These are phyloP conservation scores for Saturnispora mendoncae DNA, from an alignment of 805 yeast species.

Conservation along the genomic window DNA sequence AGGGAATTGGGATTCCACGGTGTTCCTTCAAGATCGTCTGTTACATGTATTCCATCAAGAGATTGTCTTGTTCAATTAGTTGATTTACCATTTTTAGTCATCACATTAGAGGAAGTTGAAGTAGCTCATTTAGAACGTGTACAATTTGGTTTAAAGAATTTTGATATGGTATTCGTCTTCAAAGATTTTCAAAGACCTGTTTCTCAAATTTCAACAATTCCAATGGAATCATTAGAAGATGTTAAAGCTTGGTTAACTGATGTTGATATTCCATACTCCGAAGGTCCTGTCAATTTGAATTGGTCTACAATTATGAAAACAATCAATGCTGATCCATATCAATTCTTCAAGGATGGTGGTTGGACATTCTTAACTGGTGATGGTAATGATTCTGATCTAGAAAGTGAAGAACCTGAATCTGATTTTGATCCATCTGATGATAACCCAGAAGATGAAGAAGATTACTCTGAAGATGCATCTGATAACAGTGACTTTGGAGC, in stretches of 20 bases:
- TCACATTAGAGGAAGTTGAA: constrained; percentile 86
- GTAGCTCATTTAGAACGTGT: constrained; percentile 94
- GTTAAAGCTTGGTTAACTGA: constrained; percentile 97
- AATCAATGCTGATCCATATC: constrained; percentile 83
- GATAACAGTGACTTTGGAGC: constrained; percentile 19
- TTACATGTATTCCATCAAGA: constrained; percentile 91
- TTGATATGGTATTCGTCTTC: constrained; percentile 92
- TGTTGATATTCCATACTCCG: constrained; percentile 90
- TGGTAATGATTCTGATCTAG: constrained; percentile 67
- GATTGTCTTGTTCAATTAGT: constrained; percentile 91
- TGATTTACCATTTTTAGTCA: constrained; percentile 91
- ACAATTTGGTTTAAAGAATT: constrained; percentile 92
- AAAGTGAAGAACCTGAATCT: constrained; percentile 57
- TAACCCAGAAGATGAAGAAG: constrained; percentile 48
- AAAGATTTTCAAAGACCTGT: constrained; percentile 85
- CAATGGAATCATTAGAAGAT: constrained; percentile 84
- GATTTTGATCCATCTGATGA: constrained; percentile 59
- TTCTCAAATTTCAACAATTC: constrained; percentile 88
- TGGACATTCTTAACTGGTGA: constrained; percentile 91
- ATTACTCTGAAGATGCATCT: constrained; percentile 24
- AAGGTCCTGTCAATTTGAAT: constrained; percentile 90
- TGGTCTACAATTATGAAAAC: constrained; percentile 97
- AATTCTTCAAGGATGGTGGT: constrained; percentile 90
- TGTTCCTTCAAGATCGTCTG: constrained; percentile 93
- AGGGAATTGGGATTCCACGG: constrained; percentile 95